phyloP scores from a whole-genome alignment of 495 filamentous ascomycete species.

The Lepraria neglecta region DNA sequence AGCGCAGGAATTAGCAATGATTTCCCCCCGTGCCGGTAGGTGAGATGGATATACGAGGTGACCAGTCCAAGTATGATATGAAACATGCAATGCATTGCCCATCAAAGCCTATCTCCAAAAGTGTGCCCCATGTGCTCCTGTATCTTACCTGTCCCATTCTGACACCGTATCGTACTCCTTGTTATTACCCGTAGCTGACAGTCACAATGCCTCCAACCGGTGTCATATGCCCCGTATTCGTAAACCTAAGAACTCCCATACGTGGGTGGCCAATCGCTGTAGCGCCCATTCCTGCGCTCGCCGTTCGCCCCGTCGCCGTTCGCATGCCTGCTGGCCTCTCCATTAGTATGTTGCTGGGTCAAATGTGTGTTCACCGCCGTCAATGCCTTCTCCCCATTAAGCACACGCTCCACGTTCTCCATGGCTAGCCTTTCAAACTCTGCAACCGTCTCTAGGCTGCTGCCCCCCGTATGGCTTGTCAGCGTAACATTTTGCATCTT shows the following conservation, averaged over 20 bases:
- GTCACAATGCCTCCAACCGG: neutral
- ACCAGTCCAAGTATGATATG: too few species aligned
- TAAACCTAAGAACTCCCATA: neutral
- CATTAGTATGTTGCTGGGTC: neutral
- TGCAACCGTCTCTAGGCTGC: constrained; percentile 61
- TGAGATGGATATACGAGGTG: too few species aligned
- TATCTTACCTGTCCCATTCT: constrained; percentile 1
- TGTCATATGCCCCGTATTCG: constrained; percentile 2
- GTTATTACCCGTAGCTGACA: neutral
- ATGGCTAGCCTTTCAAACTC: constrained; percentile 69
- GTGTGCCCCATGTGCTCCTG: neutral
- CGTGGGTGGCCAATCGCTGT: neutral
- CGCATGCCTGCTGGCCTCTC: neutral
- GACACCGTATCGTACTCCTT: constrained; percentile 1
- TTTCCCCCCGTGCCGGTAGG: too few species aligned
- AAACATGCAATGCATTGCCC: too few species aligned
- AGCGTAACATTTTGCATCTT: constrained; percentile 52
- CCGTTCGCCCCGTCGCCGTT: neutral
- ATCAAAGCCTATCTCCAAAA: neutral
- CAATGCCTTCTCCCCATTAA: constrained; percentile 47
- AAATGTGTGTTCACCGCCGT: constrained; percentile 55
- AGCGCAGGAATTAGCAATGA: too few species aligned
- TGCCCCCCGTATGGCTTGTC: constrained; percentile 66
- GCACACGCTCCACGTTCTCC: constrained; percentile 61
- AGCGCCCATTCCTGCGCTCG: constrained; percentile 4